Evolutionary conservation across 768 basidiomycete species (phyloP).

Genomic region (Leccinum subtestaceum): DNA sequence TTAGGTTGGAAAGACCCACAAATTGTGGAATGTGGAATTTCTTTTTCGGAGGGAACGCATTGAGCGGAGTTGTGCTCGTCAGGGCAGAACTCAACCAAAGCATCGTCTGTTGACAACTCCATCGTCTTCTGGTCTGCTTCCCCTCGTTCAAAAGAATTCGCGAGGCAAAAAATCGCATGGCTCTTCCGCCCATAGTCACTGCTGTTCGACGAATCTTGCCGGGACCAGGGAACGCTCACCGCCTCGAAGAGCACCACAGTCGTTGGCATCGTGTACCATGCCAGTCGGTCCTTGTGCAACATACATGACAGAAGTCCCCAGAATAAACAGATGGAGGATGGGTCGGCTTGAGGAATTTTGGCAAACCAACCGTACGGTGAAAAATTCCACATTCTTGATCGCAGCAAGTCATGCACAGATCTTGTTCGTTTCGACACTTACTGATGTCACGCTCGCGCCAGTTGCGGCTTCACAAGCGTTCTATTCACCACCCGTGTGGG

Average conservation of each 20-base stretch:
- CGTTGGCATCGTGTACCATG: background rate
- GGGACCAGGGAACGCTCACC: conserved; percentile 4
- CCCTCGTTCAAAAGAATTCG: background rate
- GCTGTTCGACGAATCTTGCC: background rate
- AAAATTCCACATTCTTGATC: conserved; percentile 25
- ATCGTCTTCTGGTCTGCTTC: background rate
- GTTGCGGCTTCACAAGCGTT: conserved; percentile 16
- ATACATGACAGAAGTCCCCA: conserved; percentile 2
- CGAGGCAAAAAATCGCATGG: conserved; percentile 4
- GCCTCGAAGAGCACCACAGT: conserved; percentile 10
- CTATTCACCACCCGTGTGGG: conserved; percentile 9
- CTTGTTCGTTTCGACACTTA: conserved; percentile 24
- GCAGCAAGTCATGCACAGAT: conserved; percentile 21
- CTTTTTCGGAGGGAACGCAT: conserved; percentile 2
- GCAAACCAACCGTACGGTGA: conserved; percentile 22
- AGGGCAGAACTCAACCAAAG: conserved; percentile 5
- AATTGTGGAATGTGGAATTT: conserved; percentile 14
- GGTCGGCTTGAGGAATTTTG: conserved; percentile 6
- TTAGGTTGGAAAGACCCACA: conserved; percentile 1
- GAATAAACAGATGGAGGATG: conserved; percentile 1
- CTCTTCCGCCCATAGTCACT: conserved; percentile 8
- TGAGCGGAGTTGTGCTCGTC: conserved; percentile 21
- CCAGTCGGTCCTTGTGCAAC: background rate
- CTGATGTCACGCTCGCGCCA: conserved; percentile 15
- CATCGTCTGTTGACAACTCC: background rate